phyloP scores from a whole-genome alignment of 2,329 filamentous ascomycete genomes.

The Aspergillus pseudotamarii region DNA sequence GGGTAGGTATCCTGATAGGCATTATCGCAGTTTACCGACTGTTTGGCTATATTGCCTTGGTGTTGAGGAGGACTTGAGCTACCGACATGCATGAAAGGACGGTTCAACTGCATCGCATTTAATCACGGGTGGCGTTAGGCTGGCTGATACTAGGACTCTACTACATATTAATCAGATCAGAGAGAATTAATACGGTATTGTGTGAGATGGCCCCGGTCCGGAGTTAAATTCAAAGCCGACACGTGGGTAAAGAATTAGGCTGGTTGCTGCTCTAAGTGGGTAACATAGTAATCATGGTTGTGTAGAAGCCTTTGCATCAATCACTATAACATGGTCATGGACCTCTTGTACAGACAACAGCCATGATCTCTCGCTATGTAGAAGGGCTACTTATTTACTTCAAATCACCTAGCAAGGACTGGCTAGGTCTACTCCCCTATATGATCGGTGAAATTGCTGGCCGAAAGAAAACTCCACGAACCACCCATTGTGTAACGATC shows the following conservation, averaged over 20 bases:
- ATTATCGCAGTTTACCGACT: constrained; percentile 76
- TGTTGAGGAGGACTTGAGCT: constrained; percentile 15
- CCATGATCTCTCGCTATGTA: no score
- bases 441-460: background rate
- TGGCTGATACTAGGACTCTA: background rate
- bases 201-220: background rate
- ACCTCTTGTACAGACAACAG: no score
- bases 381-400: no score
- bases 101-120: background rate
- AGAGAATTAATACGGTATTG: background rate
- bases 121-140: background rate
- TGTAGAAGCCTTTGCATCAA: no score
- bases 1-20: constrained; percentile 75
- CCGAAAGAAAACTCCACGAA: background rate
- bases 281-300: no score
- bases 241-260: background rate
- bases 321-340: no score
- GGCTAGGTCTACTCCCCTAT: background rate
- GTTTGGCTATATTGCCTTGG: constrained; percentile 66
- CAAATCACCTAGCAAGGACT: no score
- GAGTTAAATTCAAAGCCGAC: background rate
- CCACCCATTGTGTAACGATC: background rate
- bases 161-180: background rate
- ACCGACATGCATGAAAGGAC: background rate
- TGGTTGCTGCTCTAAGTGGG: no score